Conservation (phyloP, 2,329 filamentous ascomycete species). For the Colletotrichum viniferum region DNA sequence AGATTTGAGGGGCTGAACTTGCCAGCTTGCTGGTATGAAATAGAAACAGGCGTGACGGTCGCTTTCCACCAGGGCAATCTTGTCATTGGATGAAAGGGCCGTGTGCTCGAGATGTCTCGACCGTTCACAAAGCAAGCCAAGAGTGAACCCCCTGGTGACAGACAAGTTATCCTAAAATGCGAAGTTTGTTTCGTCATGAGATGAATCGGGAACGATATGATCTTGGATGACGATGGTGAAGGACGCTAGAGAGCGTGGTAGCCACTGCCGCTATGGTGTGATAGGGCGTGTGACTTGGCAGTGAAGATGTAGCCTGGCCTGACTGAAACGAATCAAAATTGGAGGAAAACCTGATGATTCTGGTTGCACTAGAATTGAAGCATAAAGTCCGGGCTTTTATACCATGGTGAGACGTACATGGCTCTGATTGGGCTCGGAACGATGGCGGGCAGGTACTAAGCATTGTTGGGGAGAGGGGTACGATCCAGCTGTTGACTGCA, state of each 20-base stretch:
- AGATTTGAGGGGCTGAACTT: rapidly evolving
- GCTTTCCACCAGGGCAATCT: background rate
- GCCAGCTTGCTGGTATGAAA: background rate
- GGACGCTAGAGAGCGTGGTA: background rate
- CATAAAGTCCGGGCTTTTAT: no score
- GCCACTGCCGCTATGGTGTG: background rate
- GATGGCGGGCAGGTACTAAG: no score
- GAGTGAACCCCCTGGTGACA: background rate
- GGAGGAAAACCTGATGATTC: no score
- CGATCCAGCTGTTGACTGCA: no score
- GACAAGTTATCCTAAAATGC: rapidly evolving
- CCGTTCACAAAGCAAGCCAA: background rate
- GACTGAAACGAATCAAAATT: no score
- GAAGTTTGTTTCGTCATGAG: background rate
- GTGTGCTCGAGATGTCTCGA: background rate
- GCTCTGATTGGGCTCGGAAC: no score
- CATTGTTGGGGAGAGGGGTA: no score
- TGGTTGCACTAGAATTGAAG: no score
- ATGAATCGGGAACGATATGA: background rate
- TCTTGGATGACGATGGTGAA: rapidly evolving
- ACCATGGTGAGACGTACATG: no score
- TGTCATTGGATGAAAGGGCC: rapidly evolving
- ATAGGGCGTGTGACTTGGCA: background rate
- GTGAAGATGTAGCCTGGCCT: background rate
- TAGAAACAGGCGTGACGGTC: background rate